Evolutionary conservation across 2,329 filamentous ascomycete genomes (phyloP).

Genomic region (Nectriaceae sp.): DNA sequence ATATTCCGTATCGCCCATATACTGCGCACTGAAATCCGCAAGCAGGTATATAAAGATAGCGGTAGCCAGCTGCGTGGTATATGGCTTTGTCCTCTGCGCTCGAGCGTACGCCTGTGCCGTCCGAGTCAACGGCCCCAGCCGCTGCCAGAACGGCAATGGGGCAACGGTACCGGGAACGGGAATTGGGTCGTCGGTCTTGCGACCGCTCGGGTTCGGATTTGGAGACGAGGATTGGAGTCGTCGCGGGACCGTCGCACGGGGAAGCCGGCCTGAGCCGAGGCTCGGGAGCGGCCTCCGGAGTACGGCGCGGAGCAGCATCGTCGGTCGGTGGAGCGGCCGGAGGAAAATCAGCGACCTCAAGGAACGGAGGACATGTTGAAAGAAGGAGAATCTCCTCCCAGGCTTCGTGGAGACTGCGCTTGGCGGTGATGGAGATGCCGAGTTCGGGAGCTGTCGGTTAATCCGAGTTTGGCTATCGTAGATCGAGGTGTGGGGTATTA

Average conservation of each 20-base stretch:
- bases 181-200: constrained; percentile 18
- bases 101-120: constrained; percentile 64
- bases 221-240: constrained; percentile 13
- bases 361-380: constrained; percentile 9
- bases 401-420: constrained; percentile 1
- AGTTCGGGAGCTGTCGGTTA: constrained; percentile 18
- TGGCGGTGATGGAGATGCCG: constrained; percentile 11
- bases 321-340: constrained; percentile 12
- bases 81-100: constrained; percentile 71
- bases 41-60: constrained; percentile 77
- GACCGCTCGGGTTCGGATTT: background rate
- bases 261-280: constrained; percentile 9
- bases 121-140: constrained; percentile 58
- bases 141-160: constrained; percentile 52
- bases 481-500: background rate
- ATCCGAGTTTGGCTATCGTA: constrained; percentile 6
- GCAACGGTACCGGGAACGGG: constrained; percentile 21
- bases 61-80: constrained; percentile 76
- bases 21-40: constrained; percentile 77
- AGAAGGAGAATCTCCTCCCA: constrained; percentile 1
- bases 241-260: constrained; percentile 14
- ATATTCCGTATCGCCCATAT: constrained; percentile 63
- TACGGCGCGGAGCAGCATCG: constrained; percentile 19
- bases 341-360: too few species aligned
- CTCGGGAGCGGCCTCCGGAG: constrained; percentile 12